A percentile compares a stretch with the other conserved stretches of the same genome.
These are phyloP conservation scores for Theobroma grandiflorum DNA, from an alignment of 441 rosid species.

Conservation along the genomic window DNA sequence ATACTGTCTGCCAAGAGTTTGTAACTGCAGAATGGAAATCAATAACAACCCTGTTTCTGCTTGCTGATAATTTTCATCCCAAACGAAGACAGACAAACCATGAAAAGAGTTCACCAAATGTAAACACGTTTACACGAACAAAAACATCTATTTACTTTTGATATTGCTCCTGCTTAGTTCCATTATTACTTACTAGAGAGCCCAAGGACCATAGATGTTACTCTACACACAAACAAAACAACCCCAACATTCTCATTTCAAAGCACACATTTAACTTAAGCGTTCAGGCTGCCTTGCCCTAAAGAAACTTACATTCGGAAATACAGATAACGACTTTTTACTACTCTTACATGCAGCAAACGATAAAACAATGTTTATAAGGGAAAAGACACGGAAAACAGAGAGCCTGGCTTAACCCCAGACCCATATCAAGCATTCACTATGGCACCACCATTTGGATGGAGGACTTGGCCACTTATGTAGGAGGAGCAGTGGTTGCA, in stretches of 20 bases:
- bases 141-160: no score
- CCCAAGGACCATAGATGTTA: neutral
- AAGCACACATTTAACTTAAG: neutral
- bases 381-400: neutral
- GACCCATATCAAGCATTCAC: constrained; percentile 57
- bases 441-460: constrained; percentile 75
- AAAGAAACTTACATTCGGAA: neutral
- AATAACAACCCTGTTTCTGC: neutral
- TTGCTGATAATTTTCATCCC: neutral
- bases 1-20: neutral
- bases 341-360: neutral
- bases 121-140: neutral
- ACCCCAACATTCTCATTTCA: neutral
- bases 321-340: neutral
- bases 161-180: neutral
- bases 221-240: neutral
- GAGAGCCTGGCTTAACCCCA: neutral
- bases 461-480: constrained; percentile 78
- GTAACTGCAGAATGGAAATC: neutral
- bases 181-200: neutral
- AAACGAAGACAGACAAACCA: neutral
- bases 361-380: neutral
- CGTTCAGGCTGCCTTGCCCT: neutral
- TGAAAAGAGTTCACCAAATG: neutral
- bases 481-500: constrained; percentile 80